Percentiles rank a stretch among this genome's conserved stretches.
These are phyloP conservation scores for Podaxis sp. DNA, from an alignment of 768 basidiomycete species.

Conservation along the genomic window DNA sequence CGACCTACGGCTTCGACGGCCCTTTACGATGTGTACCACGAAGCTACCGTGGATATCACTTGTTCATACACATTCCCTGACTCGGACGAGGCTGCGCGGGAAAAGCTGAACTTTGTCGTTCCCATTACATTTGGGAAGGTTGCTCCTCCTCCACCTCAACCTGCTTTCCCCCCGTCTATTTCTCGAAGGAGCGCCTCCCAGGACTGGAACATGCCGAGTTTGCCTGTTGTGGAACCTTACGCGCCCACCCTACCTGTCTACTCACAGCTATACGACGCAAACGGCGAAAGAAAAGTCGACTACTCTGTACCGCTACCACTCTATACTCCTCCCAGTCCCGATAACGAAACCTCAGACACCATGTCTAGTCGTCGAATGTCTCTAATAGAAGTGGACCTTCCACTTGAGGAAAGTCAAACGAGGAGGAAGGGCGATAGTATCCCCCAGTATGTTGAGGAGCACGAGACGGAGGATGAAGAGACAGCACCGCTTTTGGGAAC, in stretches of 20 bases:
- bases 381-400: neutral
- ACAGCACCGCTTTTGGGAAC: conserved; percentile 9
- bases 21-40: no score
- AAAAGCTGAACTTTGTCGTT: conserved; percentile 41
- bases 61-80: conserved; percentile 53
- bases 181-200: neutral
- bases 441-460: neutral
- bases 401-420: neutral
- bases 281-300: conserved; percentile 74
- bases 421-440: neutral
- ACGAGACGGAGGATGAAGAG: conserved; percentile 5
- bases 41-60: no score
- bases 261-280: conserved; percentile 71
- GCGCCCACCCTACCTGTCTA: conserved; percentile 60
- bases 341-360: neutral
- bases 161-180: conserved; percentile 8
- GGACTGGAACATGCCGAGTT: conserved; percentile 10
- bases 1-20: no score
- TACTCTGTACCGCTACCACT: conserved; percentile 60
- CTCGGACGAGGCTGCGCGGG: conserved; percentile 27
- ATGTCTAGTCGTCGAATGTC: conserved; percentile 1
- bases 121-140: conserved; percentile 50
- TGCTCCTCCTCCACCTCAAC: conserved; percentile 30
- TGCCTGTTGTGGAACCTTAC: conserved; percentile 17
- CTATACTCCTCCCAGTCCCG: conserved; percentile 45